These are phyloP conservation scores for Pharnaceum exiguum DNA, from an alignment of 148 eudicot species.

Conservation along the genomic window DNA sequence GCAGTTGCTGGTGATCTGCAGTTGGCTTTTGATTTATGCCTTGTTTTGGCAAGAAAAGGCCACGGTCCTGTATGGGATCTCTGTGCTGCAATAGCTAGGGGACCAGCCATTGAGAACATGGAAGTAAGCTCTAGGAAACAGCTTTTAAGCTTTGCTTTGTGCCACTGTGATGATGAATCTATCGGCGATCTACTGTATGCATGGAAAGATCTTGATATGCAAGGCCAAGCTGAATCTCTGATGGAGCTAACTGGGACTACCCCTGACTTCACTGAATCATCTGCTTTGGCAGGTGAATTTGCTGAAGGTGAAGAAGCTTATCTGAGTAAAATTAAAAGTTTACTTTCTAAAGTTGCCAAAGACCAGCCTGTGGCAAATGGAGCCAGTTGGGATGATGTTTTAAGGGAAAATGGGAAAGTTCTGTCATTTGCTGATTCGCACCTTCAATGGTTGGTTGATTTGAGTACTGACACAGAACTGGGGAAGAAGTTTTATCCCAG, in stretches of 20 bases:
- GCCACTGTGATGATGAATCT: slow-evolving; percentile 96
- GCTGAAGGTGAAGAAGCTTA: slow-evolving; percentile 38
- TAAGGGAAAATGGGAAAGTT: slow-evolving; percentile 62
- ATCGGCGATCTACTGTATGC: slow-evolving; percentile 80
- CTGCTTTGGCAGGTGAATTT: slow-evolving; percentile 30
- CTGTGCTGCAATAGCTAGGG: slow-evolving; percentile 95
- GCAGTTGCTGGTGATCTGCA: slow-evolving; percentile 96
- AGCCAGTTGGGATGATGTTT: slow-evolving; percentile 54
- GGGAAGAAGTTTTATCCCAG: slow-evolving; percentile 42
- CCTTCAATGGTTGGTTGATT: slow-evolving; percentile 91
- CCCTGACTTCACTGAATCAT: slow-evolving; percentile 40
- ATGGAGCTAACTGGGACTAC: slow-evolving; percentile 54
- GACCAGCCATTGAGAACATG: slow-evolving; percentile 81
- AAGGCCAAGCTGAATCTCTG: slow-evolving; percentile 67
- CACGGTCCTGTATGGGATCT: slow-evolving; percentile 93
- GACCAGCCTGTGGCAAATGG: slow-evolving; percentile 48
- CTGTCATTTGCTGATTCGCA: slow-evolving; percentile 62
- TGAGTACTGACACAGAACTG: slow-evolving; percentile 46
- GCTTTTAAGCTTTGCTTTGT: slow-evolving; percentile 90
- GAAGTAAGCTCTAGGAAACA: slow-evolving; percentile 69
- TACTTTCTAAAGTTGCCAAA: slow-evolving; percentile 59
- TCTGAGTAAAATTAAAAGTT: slow-evolving; percentile 36
- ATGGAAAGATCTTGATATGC: slow-evolving; percentile 93
- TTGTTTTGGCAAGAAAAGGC: slow-evolving; percentile 79
- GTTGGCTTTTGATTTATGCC: slow-evolving; percentile 82